A percentile compares a stretch with the other conserved stretches of the same genome.
These are phyloP conservation scores for Fonsecaea pedrosoi DNA, from an alignment of 2,329 filamentous ascomycete genomes.

Conservation along the genomic window DNA sequence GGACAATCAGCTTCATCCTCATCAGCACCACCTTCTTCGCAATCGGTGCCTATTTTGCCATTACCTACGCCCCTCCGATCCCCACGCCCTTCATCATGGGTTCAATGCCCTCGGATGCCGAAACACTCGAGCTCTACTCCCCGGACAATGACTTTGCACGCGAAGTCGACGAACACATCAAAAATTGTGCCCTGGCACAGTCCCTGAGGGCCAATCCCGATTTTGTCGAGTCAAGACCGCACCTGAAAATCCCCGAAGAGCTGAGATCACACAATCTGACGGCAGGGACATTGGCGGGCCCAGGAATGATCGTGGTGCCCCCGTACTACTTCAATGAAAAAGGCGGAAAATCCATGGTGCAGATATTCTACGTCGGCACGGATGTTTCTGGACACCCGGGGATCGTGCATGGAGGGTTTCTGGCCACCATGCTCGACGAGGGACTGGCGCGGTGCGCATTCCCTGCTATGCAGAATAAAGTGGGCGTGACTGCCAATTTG, in stretches of 20 bases:
- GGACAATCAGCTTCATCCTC: constrained; percentile 35
- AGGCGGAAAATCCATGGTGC: constrained; percentile 71
- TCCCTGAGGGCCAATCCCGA: constrained; percentile 70
- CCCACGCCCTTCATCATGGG: constrained; percentile 44
- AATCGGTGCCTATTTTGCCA: constrained; percentile 35
- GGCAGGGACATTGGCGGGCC: constrained; percentile 76
- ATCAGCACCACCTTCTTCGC: constrained; percentile 39
- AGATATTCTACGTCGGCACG: constrained; percentile 76
- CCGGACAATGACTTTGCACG: constrained; percentile 60
- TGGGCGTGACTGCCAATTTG: constrained; percentile 85
- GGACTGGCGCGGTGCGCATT: constrained; percentile 88
- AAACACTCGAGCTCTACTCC: constrained; percentile 72
- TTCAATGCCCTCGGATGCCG: constrained; percentile 68
- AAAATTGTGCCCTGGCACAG: constrained; percentile 74
- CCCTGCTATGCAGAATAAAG: constrained; percentile 81
- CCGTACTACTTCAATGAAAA: constrained; percentile 78
- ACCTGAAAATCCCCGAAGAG: constrained; percentile 79
- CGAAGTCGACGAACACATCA: constrained; percentile 75
- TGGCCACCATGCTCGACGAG: constrained; percentile 94
- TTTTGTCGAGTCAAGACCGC: constrained; percentile 79
- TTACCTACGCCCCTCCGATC: constrained; percentile 38
- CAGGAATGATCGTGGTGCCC: constrained; percentile 78
- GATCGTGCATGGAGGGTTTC: constrained; percentile 85
- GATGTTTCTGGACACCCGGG: constrained; percentile 88
- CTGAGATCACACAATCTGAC: constrained; percentile 80